phyloP scores from a whole-genome alignment of 352 stramenopile species.

The Phytopythium delawarense region DNA sequence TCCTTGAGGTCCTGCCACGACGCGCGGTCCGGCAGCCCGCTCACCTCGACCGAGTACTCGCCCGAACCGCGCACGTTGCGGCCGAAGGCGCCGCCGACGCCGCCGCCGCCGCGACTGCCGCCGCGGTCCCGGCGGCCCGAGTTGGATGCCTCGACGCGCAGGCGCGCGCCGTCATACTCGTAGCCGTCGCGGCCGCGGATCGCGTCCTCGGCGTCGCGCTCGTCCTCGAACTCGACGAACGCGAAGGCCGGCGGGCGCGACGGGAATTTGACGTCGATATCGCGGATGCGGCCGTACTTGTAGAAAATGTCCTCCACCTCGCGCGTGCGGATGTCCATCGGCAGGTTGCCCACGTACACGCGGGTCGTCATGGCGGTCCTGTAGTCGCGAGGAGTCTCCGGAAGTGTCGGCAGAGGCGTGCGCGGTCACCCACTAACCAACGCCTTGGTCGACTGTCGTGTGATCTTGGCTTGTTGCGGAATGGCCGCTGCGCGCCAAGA shows the following conservation, averaged over 20 bases:
- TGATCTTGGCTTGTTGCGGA: too few relatives aligned
- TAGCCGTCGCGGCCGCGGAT: slow-evolving; percentile 47
- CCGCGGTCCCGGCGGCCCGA: slow-evolving; percentile 20
- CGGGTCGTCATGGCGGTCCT: slow-evolving; percentile 28
- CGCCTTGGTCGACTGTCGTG: too few relatives aligned
- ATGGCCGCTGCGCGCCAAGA: too few relatives aligned
- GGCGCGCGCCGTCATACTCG: slow-evolving; percentile 49
- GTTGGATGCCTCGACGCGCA: slow-evolving; percentile 58
- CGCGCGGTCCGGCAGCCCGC: slow-evolving; percentile 44
- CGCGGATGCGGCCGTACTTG: slow-evolving; percentile 62
- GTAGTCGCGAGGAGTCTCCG: not conserved
- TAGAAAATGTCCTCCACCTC: slow-evolving; percentile 77
- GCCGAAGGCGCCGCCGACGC: slow-evolving; percentile 18
- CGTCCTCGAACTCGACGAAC: slow-evolving; percentile 73
- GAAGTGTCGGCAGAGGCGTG: not conserved
- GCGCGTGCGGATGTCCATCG: slow-evolving; percentile 63
- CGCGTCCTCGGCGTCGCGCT: slow-evolving; percentile 63
- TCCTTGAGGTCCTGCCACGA: slow-evolving; percentile 75
- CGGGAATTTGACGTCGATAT: slow-evolving; percentile 71
- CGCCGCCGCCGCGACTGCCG: slow-evolving; percentile 10
- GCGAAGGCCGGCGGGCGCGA: slow-evolving; percentile 54
- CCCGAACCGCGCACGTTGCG: slow-evolving; percentile 51
- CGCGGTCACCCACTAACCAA: too few relatives aligned
- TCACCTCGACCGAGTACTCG: slow-evolving; percentile 52
- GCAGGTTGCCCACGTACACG: slow-evolving; percentile 73